phyloP scores from a whole-genome alignment of 441 rosid genomes.

The Mallotus repandus region DNA sequence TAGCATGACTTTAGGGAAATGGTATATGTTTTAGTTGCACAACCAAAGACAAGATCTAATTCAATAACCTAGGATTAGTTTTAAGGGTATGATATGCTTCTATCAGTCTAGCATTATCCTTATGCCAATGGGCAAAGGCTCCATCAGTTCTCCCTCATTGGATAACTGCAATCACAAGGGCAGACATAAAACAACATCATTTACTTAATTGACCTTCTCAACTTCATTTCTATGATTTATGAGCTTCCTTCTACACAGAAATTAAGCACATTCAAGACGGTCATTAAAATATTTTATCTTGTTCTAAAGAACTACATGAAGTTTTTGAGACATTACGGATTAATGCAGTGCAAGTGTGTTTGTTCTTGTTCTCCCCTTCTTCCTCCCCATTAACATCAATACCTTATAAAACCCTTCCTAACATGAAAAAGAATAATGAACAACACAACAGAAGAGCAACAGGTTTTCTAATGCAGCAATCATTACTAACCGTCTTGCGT shows the following conservation, averaged over 20 bases:
- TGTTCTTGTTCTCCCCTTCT: background rate
- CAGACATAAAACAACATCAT: background rate
- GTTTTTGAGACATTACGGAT: background rate
- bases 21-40: background rate
- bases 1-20: background rate
- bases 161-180: background rate
- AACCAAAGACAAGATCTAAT: background rate
- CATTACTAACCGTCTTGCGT: constrained; percentile 86
- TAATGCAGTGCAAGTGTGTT: background rate
- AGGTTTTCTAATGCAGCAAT: constrained; percentile 8
- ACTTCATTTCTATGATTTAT: background rate
- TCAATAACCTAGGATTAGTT: background rate
- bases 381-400: background rate
- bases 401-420: background rate
- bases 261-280: background rate
- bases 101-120: too few species aligned
- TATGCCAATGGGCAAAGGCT: background rate
- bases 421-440: background rate
- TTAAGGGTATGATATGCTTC: background rate
- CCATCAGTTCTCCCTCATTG: background rate
- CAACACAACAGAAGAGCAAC: background rate
- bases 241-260: background rate
- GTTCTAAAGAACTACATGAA: background rate
- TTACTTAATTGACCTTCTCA: background rate
- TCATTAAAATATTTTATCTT: too few species aligned